phyloP scores from a whole-genome alignment of 2,329 filamentous ascomycete genomes.

The Hymenoscyphus scutula region DNA sequence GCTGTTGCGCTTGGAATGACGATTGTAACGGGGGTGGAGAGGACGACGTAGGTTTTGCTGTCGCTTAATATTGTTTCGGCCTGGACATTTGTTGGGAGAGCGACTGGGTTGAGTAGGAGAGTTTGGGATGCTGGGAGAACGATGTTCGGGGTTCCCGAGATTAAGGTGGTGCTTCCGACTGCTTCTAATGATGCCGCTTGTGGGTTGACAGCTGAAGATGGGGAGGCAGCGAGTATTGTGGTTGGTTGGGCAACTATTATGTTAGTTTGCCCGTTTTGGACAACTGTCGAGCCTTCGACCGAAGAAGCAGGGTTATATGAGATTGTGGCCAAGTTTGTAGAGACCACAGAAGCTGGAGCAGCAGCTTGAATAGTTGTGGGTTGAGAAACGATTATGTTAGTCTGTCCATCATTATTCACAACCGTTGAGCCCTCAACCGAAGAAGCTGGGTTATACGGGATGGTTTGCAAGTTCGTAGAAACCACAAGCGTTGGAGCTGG shows the following conservation, averaged over 20 bases:
- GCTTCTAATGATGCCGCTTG: not conserved
- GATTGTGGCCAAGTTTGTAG: not conserved
- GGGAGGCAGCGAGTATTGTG: not conserved
- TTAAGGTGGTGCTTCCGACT: not conserved
- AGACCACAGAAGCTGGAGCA: not conserved
- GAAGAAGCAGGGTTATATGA: not conserved
- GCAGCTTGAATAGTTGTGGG: not conserved
- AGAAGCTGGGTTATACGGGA: not conserved
- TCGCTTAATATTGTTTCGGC: not conserved
- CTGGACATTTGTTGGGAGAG: not conserved
- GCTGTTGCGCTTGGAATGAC: not conserved
- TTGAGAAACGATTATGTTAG: not conserved
- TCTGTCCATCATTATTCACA: not conserved
- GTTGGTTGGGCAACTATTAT: not conserved
- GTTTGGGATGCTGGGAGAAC: constrained; percentile 1
- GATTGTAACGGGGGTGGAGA: not conserved
- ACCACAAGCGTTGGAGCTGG: not conserved
- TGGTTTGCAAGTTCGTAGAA: not conserved
- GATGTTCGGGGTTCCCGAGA: not conserved
- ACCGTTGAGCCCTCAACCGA: not conserved
- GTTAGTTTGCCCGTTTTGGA: constrained; percentile 4
- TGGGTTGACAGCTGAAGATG: not conserved
- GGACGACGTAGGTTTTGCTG: not conserved
- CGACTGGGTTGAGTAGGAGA: not conserved
- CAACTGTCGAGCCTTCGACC: not conserved